Base-by-base conservation (phyloP, 129 eudicot species). In the Artemisia argyi region DNA sequence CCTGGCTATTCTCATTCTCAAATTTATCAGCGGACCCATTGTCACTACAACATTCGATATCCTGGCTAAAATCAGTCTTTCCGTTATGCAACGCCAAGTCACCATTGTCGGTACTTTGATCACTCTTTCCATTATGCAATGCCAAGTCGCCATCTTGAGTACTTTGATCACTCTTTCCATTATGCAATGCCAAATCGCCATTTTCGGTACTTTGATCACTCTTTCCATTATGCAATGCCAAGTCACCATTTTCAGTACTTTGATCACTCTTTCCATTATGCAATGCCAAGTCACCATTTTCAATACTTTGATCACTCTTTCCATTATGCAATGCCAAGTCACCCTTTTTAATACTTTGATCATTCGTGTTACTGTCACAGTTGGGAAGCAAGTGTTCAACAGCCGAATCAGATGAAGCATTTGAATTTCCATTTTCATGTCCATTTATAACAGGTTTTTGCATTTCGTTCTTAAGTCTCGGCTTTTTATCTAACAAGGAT, bases 401-500 rank as follows among this genome's bases (percentile, higher is more conserved):
- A 26, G 68, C 76, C 22, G 53, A 69, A 73, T 50, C 51, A 7
- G 69, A 49, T 9, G 46, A 35, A 74, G 28, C 86, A 65, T 67
- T 79, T 61, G 77, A 57, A 73, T 50, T 62, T 56, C 60, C 67
- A 12, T 79, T 77, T 51, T 53, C 76, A n/a, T 44, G 68, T 49
- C 73, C 78, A 58, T 77, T 79, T 7, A 24, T 17, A 12, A 46
- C 46, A n/a, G 72, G 68, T 7, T 81, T 82, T 47, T 49, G 54
- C 50, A 19, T 20, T 30, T 80, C 80, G 59, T 79, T 79, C 71
- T 61, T 82, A 57, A 63, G 28, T 76, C 49, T 82, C 53, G 3
- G 73, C 60, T 76, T 85, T 74, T 79, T 69, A 61, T 84, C 79
- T 58, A 59, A 70, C 66, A 87, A 18, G 44, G 80, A 11, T 73